These are phyloP conservation scores for Voacanga thouarsii DNA, from an alignment of 257 asterid species.

Conservation along the genomic window DNA sequence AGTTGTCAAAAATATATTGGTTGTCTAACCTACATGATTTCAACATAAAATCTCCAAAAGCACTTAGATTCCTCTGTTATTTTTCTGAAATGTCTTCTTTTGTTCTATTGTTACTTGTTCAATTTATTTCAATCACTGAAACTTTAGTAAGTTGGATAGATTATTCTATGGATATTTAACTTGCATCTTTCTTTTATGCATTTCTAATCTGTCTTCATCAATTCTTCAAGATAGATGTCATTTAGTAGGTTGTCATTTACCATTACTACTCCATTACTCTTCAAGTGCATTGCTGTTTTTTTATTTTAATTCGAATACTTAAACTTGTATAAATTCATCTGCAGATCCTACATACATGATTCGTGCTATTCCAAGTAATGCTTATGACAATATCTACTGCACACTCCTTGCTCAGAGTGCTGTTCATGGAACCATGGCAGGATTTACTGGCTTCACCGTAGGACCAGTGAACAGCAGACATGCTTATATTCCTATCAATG, in stretches of 20 bases:
- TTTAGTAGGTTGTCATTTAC: no score
- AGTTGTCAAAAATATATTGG: background rate
- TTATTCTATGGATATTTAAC: background rate
- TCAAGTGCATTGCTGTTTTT: background rate
- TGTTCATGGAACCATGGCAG: slow-evolving; percentile 98
- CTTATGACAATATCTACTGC: slow-evolving; percentile 93
- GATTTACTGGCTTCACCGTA: slow-evolving; percentile 90
- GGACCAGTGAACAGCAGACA: slow-evolving; percentile 91
- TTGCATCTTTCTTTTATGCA: no score
- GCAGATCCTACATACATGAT: slow-evolving; percentile 98
- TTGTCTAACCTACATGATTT: background rate
- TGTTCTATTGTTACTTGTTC: background rate
- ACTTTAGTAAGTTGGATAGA: background rate
- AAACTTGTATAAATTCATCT: slow-evolving; percentile 15
- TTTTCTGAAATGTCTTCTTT: background rate
- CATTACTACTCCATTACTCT: no score
- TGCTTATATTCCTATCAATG: slow-evolving; percentile 84
- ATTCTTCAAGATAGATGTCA: background rate
- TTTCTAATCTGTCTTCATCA: background rate
- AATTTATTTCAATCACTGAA: background rate
- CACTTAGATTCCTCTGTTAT: background rate
- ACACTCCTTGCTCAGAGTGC: slow-evolving; percentile 98
- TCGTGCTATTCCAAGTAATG: slow-evolving; percentile 95
- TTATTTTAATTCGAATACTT: slow-evolving; percentile 1
- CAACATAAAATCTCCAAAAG: background rate